Percentiles rank a stretch among this genome's conserved stretches.
These are phyloP conservation scores for Trichoderma citrinoviride DNA, from an alignment of 2,329 filamentous ascomycete genomes.

Conservation along the genomic window DNA sequence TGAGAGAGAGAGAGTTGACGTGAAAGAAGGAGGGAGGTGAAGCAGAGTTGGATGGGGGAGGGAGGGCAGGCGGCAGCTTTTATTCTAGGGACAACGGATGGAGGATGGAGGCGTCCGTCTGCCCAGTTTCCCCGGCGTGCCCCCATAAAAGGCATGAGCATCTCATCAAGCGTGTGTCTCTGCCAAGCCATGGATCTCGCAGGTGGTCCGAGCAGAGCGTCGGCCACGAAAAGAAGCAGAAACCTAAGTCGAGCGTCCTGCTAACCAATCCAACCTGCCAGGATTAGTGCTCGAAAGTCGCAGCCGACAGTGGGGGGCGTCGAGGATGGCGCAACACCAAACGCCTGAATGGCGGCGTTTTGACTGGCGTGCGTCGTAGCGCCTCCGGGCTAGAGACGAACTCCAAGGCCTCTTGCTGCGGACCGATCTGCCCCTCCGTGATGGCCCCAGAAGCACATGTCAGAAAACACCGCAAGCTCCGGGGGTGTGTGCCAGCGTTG, in stretches of 20 bases:
- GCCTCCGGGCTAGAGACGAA: conserved; percentile 11
- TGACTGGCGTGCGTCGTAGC: conserved; percentile 12
- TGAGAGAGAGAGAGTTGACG: conserved; percentile 27
- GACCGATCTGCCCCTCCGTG: conserved; percentile 28
- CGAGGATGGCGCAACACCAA: conserved; percentile 9
- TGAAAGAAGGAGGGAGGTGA: conserved; percentile 23
- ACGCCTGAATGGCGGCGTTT: conserved; percentile 12
- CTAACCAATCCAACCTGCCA: conserved; percentile 21
- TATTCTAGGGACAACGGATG: conserved; percentile 15
- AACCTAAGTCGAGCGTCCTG: conserved; percentile 21
- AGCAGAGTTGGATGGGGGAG: conserved; percentile 21
- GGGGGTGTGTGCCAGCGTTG: conserved; percentile 1
- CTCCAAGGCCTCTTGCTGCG: conserved; percentile 13
- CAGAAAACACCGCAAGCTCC: conserved; percentile 29
- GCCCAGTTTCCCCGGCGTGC: conserved; percentile 16
- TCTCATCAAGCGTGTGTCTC: conserved; percentile 7
- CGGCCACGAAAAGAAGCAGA: neutral
- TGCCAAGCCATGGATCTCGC: conserved; percentile 23
- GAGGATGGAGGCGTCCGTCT: conserved; percentile 15
- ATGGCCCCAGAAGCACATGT: conserved; percentile 29
- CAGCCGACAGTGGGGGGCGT: conserved; percentile 26
- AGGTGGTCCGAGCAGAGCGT: conserved; percentile 19
- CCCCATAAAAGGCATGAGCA: conserved; percentile 1
- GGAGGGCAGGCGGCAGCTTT: conserved; percentile 21
- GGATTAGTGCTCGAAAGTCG: conserved; percentile 15